Evolutionary conservation across 768 basidiomycete genomes (phyloP).

Genomic region (Trametes cingulata): DNA sequence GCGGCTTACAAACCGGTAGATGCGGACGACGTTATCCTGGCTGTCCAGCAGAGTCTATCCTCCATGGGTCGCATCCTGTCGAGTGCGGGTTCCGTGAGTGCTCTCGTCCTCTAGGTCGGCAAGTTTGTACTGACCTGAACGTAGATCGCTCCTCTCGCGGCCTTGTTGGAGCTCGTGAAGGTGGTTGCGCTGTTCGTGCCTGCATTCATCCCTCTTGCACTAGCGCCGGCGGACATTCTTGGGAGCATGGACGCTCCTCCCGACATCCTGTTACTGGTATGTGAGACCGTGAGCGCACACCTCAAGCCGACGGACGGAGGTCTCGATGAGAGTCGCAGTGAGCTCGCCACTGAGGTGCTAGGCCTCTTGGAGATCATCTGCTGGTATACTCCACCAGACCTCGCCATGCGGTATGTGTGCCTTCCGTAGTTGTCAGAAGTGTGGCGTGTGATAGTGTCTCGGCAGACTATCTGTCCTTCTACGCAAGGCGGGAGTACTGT

Average conservation of each 20-base stretch:
- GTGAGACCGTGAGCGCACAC: constrained; percentile 43
- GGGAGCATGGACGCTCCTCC: constrained; percentile 30
- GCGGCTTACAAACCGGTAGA: background rate
- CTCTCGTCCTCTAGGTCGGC: constrained; percentile 37
- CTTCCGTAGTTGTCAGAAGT: background rate
- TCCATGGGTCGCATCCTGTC: constrained; percentile 27
- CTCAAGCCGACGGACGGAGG: constrained; percentile 34
- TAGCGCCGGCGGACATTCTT: constrained; percentile 8
- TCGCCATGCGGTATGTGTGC: constrained; percentile 36
- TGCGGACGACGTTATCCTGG: constrained; percentile 15
- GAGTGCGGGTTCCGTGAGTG: constrained; percentile 21
- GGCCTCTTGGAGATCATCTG: constrained; percentile 56
- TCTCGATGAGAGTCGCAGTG: background rate
- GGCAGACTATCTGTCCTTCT: constrained; percentile 43
- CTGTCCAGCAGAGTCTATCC: constrained; percentile 19
- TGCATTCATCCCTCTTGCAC: constrained; percentile 27
- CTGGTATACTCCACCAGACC: constrained; percentile 47
- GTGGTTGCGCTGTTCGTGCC: constrained; percentile 45
- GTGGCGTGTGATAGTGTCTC: background rate
- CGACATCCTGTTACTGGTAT: constrained; percentile 42
- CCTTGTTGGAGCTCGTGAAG: constrained; percentile 54
- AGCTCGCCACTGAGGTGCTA: constrained; percentile 43
- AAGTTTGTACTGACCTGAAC: background rate
- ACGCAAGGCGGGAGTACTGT: constrained; percentile 43
- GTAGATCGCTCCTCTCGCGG: constrained; percentile 48